These are phyloP conservation scores for Coemansia sp. DNA, from an alignment of 192 early-diverging fungal species.

Conservation along the genomic window DNA sequence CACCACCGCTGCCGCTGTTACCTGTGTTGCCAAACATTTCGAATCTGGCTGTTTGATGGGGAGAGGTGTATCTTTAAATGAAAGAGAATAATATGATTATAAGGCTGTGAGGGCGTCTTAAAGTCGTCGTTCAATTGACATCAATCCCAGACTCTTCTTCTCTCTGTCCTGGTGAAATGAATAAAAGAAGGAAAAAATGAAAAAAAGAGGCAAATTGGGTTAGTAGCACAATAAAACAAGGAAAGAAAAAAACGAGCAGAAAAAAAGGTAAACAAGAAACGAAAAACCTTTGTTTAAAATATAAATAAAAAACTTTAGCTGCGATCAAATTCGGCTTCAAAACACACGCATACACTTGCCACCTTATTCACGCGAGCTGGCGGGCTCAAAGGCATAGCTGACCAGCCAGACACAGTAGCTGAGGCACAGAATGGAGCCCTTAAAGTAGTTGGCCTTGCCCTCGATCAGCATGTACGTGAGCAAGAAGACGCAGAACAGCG, in stretches of 20 bases:
- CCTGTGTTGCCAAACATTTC: conserved; percentile 25
- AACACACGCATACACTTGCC: conserved; percentile 4
- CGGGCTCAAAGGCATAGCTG: conserved; percentile 75
- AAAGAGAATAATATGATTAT: no score
- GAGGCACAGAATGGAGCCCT: conserved; percentile 86
- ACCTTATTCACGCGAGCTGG: conserved; percentile 29
- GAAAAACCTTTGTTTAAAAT: neutral
- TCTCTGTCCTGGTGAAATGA: no score
- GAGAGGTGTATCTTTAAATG: no score
- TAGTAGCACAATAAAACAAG: no score
- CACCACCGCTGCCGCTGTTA: conserved; percentile 6
- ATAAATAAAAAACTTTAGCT: conserved; percentile 4
- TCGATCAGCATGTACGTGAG: conserved; percentile 93
- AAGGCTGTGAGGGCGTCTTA: no score
- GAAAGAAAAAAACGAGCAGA: neutral
- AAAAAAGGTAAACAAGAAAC: conserved; percentile 5
- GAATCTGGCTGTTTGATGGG: neutral
- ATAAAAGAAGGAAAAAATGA: no score
- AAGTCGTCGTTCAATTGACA: no score
- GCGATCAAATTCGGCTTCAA: neutral
- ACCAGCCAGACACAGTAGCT: conserved; percentile 82
- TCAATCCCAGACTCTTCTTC: no score
- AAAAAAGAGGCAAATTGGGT: no score
- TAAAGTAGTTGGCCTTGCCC: conserved; percentile 96
- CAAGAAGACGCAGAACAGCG: conserved; percentile 66